Conservation (phyloP, 495 filamentous ascomycete species). For the Hypoxylon subgilvum region DNA sequence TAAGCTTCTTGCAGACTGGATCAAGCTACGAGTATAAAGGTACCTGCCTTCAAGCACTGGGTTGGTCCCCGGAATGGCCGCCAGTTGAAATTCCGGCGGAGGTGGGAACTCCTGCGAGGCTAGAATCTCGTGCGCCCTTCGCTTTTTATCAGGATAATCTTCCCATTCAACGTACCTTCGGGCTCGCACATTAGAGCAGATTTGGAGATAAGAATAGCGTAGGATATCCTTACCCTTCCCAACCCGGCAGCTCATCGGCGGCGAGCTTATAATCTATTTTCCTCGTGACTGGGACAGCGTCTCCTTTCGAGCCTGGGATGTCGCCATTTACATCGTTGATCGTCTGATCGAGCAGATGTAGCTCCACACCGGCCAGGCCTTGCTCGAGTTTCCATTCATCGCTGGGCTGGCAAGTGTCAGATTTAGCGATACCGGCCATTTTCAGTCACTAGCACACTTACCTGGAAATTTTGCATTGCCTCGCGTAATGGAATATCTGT, state of each 20-base stretch:
- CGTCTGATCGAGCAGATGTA: constrained; percentile 57
- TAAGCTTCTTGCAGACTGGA: background rate
- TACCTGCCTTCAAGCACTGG: constrained; percentile 57
- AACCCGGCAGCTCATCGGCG: constrained; percentile 38
- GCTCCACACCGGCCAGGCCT: constrained; percentile 52
- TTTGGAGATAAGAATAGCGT: background rate
- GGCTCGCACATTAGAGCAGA: background rate
- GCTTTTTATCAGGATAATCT: constrained; percentile 69
- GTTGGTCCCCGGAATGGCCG: constrained; percentile 65
- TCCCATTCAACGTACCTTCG: constrained; percentile 70
- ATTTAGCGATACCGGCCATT: constrained; percentile 18
- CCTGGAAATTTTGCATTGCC: constrained; percentile 21
- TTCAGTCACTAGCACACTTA: background rate
- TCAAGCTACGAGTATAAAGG: background rate
- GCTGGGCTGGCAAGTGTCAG: constrained; percentile 40
- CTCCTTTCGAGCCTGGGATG: constrained; percentile 45
- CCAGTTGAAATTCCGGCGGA: constrained; percentile 66
- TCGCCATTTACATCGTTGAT: constrained; percentile 38
- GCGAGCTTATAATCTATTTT: constrained; percentile 17
- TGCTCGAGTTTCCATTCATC: constrained; percentile 64
- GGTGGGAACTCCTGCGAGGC: constrained; percentile 61
- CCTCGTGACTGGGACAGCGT: constrained; percentile 29
- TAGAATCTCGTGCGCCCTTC: constrained; percentile 61
- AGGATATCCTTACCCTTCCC: constrained; percentile 39
- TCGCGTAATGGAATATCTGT: constrained; percentile 29